Base-by-base conservation (phyloP, 345 rosid genomes). In the Syzygium oleosum region DNA sequence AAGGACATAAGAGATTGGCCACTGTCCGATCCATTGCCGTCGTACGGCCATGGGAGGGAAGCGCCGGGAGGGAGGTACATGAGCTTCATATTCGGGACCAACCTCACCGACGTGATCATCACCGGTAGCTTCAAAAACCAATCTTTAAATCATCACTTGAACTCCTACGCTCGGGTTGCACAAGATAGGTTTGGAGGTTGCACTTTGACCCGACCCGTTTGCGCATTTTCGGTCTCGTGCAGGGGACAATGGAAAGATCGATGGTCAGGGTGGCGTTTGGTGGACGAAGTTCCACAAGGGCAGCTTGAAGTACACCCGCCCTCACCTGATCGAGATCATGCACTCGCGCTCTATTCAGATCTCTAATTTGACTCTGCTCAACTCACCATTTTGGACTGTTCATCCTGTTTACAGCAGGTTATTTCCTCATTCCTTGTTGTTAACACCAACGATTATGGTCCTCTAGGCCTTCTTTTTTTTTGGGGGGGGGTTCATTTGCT, bases 21-120 rank as follows among this genome's bases (percentile, higher is more conserved):
- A 27, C 83, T 92, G 89, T 86, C 87, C 12, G 88, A 90, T 5
- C 91, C 94, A 17, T 54, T 92, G 90, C 94, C 94, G n/a, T 91
- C 94, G 12, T 91, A 93, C 34, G 94, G 94, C 21, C 89, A 91
- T 68, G 94, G 94, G 68, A 93, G 91, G 89, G 93, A 91, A 83
- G 85, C 93, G 7, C 89, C 91, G 6, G 94, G 93, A 46, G 92
- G 92, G 63, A 91, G 94, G 83, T 89, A 87, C 77, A 77, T 87
- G 89, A 91, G 94, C 91, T 92, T 93, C 87, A 89, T 93, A 52
- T 91, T 90, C 34, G 93, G 93, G 31, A 91, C 90, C 68, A 91
- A 91, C 85, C 92, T 93, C 86, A 91, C 92, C 16, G 93, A 93
- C 85, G 92, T 91, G 86, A 87, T 91, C 51, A 86, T 90, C 49